Evolutionary conservation across 495 filamentous ascomycete species (phyloP), one percentile per base, ranked within the genome.

Genomic region (Lichenothelia convexa): DNA sequence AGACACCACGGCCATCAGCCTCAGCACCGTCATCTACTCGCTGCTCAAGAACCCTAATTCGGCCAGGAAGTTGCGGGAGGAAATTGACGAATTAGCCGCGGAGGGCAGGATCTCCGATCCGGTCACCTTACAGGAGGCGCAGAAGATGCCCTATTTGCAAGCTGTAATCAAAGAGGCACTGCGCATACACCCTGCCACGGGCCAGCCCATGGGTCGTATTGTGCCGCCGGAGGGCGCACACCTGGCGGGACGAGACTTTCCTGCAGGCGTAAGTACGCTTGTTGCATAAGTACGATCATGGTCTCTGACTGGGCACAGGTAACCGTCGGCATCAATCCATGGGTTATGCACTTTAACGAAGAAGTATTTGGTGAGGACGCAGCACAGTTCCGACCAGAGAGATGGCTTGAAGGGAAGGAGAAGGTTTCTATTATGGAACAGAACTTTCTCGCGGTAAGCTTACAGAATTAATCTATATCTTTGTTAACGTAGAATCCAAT

Each of bases 251-350:
- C 43, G 40, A 5, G 57, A 49, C 37, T 61, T 68, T 30, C 53
- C 56, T 0, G 58, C 34, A 17, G 60, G 60, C n/a, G n/a, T n/a
- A n/a, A n/a, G n/a, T n/a, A n/a, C n/a, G n/a, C n/a, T n/a, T n/a
- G n/a, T n/a, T 5, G 21, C 7, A 6, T 12, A n/a, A n/a, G n/a
- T n/a, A n/a, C n/a, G n/a, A n/a, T n/a, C n/a, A 59, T n/a, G n/a
- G n/a, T n/a, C n/a, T n/a, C n/a, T n/a, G n/a, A n/a, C n/a, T n/a
- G n/a, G n/a, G n/a, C n/a, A n/a, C n/a, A n/a, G 32, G 61, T 59
- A 0, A 51, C 62, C 0, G 64, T 78, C 0, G 73, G 72, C 0
- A 58, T 65, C 16, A 68, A 68, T 39, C 33, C 60, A 1, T 75
- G 65, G 64, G 67, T 69, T 3, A 57, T 54, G 0, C 63, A 71